Conservation (phyloP, 2,329 filamentous ascomycete genomes). For the Orbilia blumenaviensis region DNA sequence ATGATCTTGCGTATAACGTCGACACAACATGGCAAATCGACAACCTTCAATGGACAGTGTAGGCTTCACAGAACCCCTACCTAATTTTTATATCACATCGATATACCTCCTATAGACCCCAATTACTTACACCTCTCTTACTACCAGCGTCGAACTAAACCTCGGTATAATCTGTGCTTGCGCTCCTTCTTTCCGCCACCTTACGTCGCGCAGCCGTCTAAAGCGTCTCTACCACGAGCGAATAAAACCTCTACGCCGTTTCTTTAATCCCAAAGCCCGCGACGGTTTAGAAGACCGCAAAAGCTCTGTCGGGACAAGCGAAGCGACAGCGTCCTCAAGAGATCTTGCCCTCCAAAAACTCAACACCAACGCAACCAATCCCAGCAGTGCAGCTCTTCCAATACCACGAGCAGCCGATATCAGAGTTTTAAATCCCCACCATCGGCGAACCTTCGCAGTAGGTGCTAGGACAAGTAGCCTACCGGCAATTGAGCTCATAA, state of each 20-base stretch:
- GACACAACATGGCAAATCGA: conserved; percentile 42
- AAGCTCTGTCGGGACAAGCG: not conserved
- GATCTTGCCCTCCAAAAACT: conserved; percentile 17
- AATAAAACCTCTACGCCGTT: not conserved
- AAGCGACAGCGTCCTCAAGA: conserved; percentile 6
- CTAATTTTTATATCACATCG: no score
- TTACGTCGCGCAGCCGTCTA: conserved; percentile 28
- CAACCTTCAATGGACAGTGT: conserved; percentile 48
- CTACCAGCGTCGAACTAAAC: conserved; percentile 40
- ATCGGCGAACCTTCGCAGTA: not conserved
- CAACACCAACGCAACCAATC: not conserved
- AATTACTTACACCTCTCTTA: not conserved
- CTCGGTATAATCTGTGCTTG: conserved; percentile 47
- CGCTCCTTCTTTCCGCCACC: conserved; percentile 27
- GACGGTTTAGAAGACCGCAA: not conserved
- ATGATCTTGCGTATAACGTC: conserved; percentile 24
- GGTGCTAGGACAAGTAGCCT: conserved; percentile 1
- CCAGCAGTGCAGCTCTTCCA: not conserved
- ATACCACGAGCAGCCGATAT: not conserved
- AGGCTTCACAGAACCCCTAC: not conserved
- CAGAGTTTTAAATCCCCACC: not conserved
- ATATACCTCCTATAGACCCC: not conserved
- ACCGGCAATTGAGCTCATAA: not conserved
- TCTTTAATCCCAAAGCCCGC: not conserved
- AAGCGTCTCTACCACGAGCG: conserved; percentile 32